Evolutionary conservation across 2,329 filamentous ascomycete species (phyloP), one percentile per base, ranked within the genome.

Genomic region (Lasiodiplodia theobromae): DNA sequence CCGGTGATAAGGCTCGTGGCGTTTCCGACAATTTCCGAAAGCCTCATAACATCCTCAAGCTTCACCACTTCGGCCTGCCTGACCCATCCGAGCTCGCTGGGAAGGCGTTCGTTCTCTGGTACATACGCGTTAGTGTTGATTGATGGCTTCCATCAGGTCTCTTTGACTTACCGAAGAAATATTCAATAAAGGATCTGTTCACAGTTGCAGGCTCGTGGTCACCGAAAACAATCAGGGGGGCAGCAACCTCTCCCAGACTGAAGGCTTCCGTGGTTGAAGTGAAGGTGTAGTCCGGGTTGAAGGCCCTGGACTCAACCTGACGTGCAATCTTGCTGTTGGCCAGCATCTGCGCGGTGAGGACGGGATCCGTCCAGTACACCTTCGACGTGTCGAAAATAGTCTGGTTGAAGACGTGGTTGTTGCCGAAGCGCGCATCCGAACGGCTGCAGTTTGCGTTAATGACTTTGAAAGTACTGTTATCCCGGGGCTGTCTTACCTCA

Each of bases 321-420:
- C 85, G 81, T 1, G 77, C 81, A 0, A 84, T 62, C 68, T 85
- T 83, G 71, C 80, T 79, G 69, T 84, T 83, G 68, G 85, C 85
- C 2, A 83, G 73, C 75, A 81, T 80, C 3, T 80, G 68, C 1
- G 81, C 74, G 1, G 34, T 37, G 7, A 87, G 72, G 21, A 77
- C 74, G 3, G 79, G 73, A 0, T 68, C 76, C 0, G 81, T 84
- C 83, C 84, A 88, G 76, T 83, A 87, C 4, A 71, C 68, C 49
- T 71, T 77, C 0, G 81, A 82, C 67, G 81, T 74, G 64, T 83
- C 80, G 73, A 87, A 88, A 70, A 86, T 74, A 2, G 79, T 82
- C 65, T 83, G 76, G 75, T 88, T 86, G 78, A 88, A 88, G 67
- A 82, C 68, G 71, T 85, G 80, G 71, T 84, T 84, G 74, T 84